Conservation (phyloP, 768 basidiomycete species). For the Mycena sanguinolenta region DNA sequence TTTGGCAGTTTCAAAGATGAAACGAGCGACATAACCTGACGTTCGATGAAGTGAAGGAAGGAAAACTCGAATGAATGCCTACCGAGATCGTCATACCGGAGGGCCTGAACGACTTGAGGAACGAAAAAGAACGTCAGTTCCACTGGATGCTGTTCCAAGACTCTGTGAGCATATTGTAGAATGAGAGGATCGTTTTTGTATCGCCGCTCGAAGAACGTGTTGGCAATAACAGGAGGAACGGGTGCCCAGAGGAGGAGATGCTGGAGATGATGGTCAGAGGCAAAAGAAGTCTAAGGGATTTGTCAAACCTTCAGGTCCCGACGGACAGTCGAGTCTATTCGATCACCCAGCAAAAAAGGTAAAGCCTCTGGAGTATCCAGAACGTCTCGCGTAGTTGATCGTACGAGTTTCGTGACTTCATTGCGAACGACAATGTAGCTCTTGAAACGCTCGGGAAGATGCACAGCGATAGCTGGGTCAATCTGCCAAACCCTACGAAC, state of each 20-base stretch:
- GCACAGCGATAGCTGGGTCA: constrained; percentile 85
- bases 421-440: constrained; percentile 62
- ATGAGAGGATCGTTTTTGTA: constrained; percentile 88
- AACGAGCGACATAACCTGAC: constrained; percentile 91
- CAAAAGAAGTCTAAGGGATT: background rate
- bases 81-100: constrained; percentile 93
- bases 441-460: constrained; percentile 92
- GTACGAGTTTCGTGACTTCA: constrained; percentile 85
- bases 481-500: constrained; percentile 85
- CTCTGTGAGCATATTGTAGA: constrained; percentile 96
- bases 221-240: constrained; percentile 85
- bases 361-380: constrained; percentile 87
- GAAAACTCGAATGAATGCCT: constrained; percentile 35
- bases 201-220: constrained; percentile 87
- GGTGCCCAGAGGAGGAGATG: constrained; percentile 91
- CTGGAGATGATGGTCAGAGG: constrained; percentile 54
- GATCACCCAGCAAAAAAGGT: constrained; percentile 82
- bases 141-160: constrained; percentile 94
- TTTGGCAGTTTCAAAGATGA: constrained; percentile 97
- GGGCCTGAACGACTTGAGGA: constrained; percentile 96
- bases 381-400: constrained; percentile 76
- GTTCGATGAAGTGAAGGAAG: background rate
- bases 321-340: constrained; percentile 65
- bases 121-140: constrained; percentile 98
- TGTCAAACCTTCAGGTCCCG: constrained; percentile 76